phyloP scores from a whole-genome alignment of 306 rosid genomes.

The Quercus agrifolia region DNA sequence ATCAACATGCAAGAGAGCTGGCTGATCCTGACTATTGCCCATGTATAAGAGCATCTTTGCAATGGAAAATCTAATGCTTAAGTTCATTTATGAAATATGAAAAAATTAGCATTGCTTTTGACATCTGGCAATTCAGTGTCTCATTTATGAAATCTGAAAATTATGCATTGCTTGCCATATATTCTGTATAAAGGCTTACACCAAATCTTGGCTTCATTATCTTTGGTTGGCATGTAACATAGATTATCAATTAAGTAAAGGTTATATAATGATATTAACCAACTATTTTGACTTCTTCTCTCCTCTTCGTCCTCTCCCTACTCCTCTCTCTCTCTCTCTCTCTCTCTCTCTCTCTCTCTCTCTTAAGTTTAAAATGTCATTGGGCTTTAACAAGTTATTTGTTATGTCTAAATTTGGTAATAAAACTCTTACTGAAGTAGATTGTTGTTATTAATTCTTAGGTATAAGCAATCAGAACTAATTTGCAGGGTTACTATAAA shows the following conservation, averaged over 20 bases:
- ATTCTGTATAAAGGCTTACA: no score
- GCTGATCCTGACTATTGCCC: no score
- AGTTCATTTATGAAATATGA: no score
- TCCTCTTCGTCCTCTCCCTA: neutral
- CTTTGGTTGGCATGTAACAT: neutral
- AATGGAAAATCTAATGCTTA: no score
- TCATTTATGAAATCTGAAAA: no score
- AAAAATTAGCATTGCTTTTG: no score
- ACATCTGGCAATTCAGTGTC: no score
- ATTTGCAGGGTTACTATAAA: neutral
- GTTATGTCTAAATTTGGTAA: neutral
- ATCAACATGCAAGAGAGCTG: no score
- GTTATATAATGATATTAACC: neutral
- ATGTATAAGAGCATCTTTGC: no score
- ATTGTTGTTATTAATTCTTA: neutral
- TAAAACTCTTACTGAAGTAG: neutral
- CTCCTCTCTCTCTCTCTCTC: neutral
- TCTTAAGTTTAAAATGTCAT: neutral
- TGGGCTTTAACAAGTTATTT: neutral
- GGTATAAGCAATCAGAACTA: neutral
- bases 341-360: neutral
- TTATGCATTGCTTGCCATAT: no score
- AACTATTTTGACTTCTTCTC: neutral
- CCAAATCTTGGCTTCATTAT: neutral
- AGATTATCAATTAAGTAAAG: neutral